phyloP scores from a whole-genome alignment of 805 yeast species.

The Teunomyces aglyptinius region DNA sequence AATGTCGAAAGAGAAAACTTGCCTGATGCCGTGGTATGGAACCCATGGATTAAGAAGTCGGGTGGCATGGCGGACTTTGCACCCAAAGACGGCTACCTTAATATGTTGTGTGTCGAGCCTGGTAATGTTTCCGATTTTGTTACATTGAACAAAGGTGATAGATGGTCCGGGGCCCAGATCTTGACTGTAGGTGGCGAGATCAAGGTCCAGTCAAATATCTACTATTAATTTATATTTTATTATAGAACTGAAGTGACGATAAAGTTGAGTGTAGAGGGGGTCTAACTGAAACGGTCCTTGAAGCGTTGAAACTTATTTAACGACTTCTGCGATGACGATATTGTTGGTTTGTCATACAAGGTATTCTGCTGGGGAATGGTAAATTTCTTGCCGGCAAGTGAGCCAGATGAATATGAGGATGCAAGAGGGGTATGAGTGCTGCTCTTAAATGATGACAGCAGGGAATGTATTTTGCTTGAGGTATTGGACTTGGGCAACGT shows the following conservation, averaged over 20 bases:
- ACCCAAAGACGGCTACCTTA: slow-evolving; percentile 78
- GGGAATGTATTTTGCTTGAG: neutral
- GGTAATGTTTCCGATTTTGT: slow-evolving; percentile 78
- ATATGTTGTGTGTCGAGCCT: slow-evolving; percentile 94
- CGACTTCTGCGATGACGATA: slow-evolving; percentile 31
- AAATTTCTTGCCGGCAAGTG: slow-evolving; percentile 11
- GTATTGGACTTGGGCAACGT: slow-evolving; percentile 1
- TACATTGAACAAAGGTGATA: slow-evolving; percentile 62
- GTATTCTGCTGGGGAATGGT: slow-evolving; percentile 29
- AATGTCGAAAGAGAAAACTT: slow-evolving; percentile 64
- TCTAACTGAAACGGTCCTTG: slow-evolving; percentile 28
- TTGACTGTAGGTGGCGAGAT: slow-evolving; percentile 58
- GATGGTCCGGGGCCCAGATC: slow-evolving; percentile 72
- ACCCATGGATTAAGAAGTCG: slow-evolving; percentile 91
- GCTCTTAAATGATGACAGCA: neutral
- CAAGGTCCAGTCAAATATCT: slow-evolving; percentile 54
- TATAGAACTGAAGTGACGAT: neutral
- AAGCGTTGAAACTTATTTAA: slow-evolving; percentile 33
- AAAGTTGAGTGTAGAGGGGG: neutral
- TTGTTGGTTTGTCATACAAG: slow-evolving; percentile 38
- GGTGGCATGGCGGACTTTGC: slow-evolving; percentile 81
- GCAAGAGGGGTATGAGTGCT: neutral
- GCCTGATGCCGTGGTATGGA: slow-evolving; percentile 87
- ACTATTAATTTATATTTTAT: slow-evolving; percentile 9
- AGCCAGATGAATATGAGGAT: slow-evolving; percentile 9